phyloP scores from a whole-genome alignment of 441 rosid species.

The Omphalea diandra region DNA sequence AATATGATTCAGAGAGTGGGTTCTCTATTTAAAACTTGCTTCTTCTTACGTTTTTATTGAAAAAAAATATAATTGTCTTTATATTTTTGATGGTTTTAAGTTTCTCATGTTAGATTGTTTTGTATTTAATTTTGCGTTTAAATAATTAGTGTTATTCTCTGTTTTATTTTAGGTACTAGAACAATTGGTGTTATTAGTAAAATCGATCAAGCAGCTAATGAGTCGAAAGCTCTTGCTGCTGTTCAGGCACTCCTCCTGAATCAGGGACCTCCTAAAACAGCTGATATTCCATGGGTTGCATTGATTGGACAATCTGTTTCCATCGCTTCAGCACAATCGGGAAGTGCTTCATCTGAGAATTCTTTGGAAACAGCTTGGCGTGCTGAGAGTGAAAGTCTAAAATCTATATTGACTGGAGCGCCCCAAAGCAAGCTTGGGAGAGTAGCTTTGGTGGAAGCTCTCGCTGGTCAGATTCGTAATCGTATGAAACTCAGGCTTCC shows the following conservation, averaged over 20 bases:
- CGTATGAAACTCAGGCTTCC: constrained; percentile 94
- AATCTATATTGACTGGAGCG: constrained; percentile 75
- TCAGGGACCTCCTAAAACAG: constrained; percentile 87
- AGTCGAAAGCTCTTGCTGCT: constrained; percentile 85
- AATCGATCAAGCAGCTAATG: constrained; percentile 90
- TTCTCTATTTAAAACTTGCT: constrained; percentile 23
- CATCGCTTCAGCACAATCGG: constrained; percentile 81
- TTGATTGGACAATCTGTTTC: constrained; percentile 93
- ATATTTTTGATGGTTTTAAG: background rate
- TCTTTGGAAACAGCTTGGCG: constrained; percentile 97
- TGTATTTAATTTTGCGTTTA: background rate
- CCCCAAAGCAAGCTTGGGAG: constrained; percentile 92
- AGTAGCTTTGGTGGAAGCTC: constrained; percentile 79
- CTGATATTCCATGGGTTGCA: constrained; percentile 95
- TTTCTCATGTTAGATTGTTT: background rate
- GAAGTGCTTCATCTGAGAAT: constrained; percentile 62
- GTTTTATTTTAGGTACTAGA: constrained; percentile 63
- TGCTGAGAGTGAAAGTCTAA: constrained; percentile 91
- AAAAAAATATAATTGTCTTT: background rate
- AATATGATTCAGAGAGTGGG: constrained; percentile 79
- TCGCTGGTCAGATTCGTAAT: constrained; percentile 83
- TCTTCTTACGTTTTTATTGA: background rate
- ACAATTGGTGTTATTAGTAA: constrained; percentile 87
- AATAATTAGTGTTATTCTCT: background rate
- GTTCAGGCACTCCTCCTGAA: constrained; percentile 86